phyloP scores from a whole-genome alignment of 257 asterid genomes.

The Solanum peruvianum region DNA sequence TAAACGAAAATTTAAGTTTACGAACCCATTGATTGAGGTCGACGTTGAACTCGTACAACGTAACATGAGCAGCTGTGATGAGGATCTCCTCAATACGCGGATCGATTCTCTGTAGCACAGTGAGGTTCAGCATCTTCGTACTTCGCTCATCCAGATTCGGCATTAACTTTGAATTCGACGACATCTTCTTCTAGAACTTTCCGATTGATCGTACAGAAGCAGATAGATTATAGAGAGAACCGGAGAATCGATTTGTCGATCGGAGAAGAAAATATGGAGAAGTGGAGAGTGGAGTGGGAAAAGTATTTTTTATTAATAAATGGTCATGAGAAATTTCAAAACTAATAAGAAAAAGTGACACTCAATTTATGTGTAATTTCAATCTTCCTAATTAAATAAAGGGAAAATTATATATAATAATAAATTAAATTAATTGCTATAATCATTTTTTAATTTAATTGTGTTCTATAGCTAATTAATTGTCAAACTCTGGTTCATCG shows the following conservation, averaged over 20 bases:
- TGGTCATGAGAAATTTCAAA: background rate
- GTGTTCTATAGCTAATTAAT: too few species aligned
- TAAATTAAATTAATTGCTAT: too few species aligned
- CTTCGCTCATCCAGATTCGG: conserved; percentile 57
- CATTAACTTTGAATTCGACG: conserved; percentile 32
- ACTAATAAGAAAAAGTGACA: background rate
- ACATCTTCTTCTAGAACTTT: background rate
- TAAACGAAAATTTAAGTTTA: background rate
- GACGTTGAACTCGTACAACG: conserved; percentile 48
- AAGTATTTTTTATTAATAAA: background rate
- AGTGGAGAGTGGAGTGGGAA: background rate
- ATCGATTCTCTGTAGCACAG: conserved; percentile 71
- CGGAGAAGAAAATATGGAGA: background rate
- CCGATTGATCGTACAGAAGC: background rate
- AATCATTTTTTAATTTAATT: too few species aligned
- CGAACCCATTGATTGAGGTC: conserved; percentile 67
- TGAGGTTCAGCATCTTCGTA: conserved; percentile 52
- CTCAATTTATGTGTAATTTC: background rate
- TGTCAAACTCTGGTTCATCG: too few species aligned
- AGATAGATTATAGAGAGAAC: background rate
- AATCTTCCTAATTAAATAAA: too few species aligned
- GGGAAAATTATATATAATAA: too few species aligned
- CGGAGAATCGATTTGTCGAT: background rate
- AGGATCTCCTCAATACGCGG: conserved; percentile 61
- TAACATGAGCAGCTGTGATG: conserved; percentile 59